A percentile compares a stretch with the other conserved stretches of the same genome.
phyloP scores from a whole-genome alignment of 139 green algal species.

The Picochlorum sp. region DNA sequence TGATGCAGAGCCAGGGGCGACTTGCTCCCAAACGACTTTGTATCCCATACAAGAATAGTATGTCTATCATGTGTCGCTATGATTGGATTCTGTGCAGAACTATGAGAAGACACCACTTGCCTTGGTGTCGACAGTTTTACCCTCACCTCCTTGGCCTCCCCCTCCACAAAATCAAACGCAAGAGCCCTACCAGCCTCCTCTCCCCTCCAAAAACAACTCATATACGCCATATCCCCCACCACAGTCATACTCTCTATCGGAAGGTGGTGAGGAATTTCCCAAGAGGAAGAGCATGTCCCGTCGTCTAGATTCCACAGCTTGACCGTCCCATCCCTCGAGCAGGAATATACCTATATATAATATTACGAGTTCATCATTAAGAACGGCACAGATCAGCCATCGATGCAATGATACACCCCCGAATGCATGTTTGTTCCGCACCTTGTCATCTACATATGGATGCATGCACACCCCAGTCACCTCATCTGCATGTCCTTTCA shows the following conservation, averaged over 20 bases:
- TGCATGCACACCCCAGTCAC: conserved; percentile 37
- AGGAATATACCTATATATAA: conserved; percentile 14
- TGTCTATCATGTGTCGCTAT: conserved; percentile 48
- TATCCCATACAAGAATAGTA: conserved; percentile 50
- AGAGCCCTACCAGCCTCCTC: conserved; percentile 5
- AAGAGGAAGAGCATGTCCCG: not conserved
- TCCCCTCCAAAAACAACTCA: conserved; percentile 10
- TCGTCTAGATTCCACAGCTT: conserved; percentile 9
- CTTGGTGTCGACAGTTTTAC: conserved; percentile 8
- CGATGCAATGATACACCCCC: too few relatives aligned
- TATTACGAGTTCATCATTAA: not conserved
- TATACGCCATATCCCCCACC: not conserved
- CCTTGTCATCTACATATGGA: conserved; percentile 23
- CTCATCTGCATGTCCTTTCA: conserved; percentile 33
- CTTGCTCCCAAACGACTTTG: conserved; percentile 11
- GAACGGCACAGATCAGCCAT: not conserved
- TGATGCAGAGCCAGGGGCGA: conserved; percentile 49
- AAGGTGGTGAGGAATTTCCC: not conserved
- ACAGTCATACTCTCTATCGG: conserved; percentile 17
- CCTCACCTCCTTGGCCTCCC: not conserved
- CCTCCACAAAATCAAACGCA: conserved; percentile 2
- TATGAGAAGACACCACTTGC: not conserved
- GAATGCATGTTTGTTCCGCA: conserved; percentile 4
- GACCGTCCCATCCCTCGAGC: conserved; percentile 13
- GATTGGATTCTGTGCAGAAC: not conserved